A percentile compares a stretch with the other conserved stretches of the same genome.
phyloP scores from a whole-genome alignment of 2,329 filamentous ascomycete species.

The Aplosporella prunicola region DNA sequence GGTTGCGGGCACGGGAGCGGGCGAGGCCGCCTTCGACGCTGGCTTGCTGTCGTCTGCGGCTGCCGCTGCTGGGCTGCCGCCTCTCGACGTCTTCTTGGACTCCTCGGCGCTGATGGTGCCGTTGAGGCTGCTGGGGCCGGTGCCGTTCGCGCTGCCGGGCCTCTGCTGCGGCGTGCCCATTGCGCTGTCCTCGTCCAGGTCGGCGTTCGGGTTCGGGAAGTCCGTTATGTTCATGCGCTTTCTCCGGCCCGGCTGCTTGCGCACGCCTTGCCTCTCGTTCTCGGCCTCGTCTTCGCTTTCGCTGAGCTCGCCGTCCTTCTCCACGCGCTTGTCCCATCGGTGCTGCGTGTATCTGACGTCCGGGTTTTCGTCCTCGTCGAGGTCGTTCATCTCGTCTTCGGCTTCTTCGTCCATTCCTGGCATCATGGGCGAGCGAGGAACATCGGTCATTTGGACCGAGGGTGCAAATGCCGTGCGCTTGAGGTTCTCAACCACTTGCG shows the following conservation, averaged over 20 bases:
- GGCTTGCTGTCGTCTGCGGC: slow-evolving; percentile 1
- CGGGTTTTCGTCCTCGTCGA: slow-evolving; percentile 79
- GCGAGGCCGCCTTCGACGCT: slow-evolving; percentile 1
- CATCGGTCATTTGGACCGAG: slow-evolving; percentile 55
- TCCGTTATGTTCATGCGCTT: slow-evolving; percentile 52
- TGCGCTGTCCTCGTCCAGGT: slow-evolving; percentile 20
- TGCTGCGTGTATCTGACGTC: slow-evolving; percentile 75
- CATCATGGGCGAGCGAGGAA: slow-evolving; percentile 47
- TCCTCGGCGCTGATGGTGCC: slow-evolving; percentile 21
- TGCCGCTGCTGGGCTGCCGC: slow-evolving; percentile 9
- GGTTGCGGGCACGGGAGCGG: background rate
- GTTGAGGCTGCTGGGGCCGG: slow-evolving; percentile 23
- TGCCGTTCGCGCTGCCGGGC: slow-evolving; percentile 13
- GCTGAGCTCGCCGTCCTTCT: slow-evolving; percentile 64
- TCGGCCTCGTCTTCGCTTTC: slow-evolving; percentile 83
- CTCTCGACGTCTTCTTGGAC: slow-evolving; percentile 21
- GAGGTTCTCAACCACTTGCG: slow-evolving; percentile 57
- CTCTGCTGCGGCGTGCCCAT: slow-evolving; percentile 12
- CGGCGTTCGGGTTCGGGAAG: slow-evolving; percentile 46
- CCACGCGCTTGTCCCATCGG: slow-evolving; percentile 68
- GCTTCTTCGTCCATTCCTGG: slow-evolving; percentile 55
- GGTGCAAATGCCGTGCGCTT: slow-evolving; percentile 53
- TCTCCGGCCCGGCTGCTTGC: slow-evolving; percentile 40
- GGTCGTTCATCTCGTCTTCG: slow-evolving; percentile 53
- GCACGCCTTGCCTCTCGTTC: slow-evolving; percentile 64